Evolutionary conservation across 2,329 filamentous ascomycete genomes (phyloP).

Genomic region (Pochonia chlamydosporia): DNA sequence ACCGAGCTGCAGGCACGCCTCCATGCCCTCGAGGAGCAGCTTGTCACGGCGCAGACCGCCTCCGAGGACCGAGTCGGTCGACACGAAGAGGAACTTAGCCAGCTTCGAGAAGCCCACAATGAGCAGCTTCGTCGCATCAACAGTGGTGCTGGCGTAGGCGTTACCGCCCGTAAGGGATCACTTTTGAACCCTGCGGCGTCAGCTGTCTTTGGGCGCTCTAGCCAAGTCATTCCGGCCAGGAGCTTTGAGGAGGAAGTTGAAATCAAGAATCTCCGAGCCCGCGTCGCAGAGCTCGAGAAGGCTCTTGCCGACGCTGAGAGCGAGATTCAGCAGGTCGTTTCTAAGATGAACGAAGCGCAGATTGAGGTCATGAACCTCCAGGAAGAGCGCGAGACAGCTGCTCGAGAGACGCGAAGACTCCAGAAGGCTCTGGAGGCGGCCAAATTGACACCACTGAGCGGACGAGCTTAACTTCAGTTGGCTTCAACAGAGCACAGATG

Average conservation of each 20-base stretch:
- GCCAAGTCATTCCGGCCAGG: slow-evolving; percentile 52
- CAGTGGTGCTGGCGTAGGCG: slow-evolving; percentile 29
- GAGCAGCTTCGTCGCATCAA: slow-evolving; percentile 71
- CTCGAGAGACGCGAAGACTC: slow-evolving; percentile 63
- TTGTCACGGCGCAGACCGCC: slow-evolving; percentile 75
- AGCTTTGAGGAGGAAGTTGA: slow-evolving; percentile 67
- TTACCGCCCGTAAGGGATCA: slow-evolving; percentile 25
- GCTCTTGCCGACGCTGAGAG: slow-evolving; percentile 54
- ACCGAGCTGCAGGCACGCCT: slow-evolving; percentile 77
- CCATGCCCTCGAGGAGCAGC: slow-evolving; percentile 74
- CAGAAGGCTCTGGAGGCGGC: slow-evolving; percentile 62
- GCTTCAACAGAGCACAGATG: background rate
- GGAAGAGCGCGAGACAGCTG: slow-evolving; percentile 66
- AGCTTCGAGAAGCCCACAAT: slow-evolving; percentile 71
- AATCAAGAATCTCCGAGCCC: slow-evolving; percentile 68
- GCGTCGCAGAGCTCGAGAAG: slow-evolving; percentile 79
- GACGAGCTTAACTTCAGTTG: slow-evolving; percentile 4
- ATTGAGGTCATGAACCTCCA: slow-evolving; percentile 79
- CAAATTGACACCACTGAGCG: slow-evolving; percentile 43
- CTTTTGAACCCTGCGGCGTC: slow-evolving; percentile 25
- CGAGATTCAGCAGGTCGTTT: slow-evolving; percentile 78
- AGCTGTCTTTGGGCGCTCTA: slow-evolving; percentile 25
- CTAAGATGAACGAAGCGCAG: slow-evolving; percentile 74
- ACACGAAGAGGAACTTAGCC: slow-evolving; percentile 79
- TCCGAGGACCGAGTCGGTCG: slow-evolving; percentile 78